A percentile compares a stretch with the other conserved stretches of the same genome.
These are phyloP conservation scores for Casaregolazyma lundiana DNA, from an alignment of 1,139 yeast genomes.

Conservation along the genomic window DNA sequence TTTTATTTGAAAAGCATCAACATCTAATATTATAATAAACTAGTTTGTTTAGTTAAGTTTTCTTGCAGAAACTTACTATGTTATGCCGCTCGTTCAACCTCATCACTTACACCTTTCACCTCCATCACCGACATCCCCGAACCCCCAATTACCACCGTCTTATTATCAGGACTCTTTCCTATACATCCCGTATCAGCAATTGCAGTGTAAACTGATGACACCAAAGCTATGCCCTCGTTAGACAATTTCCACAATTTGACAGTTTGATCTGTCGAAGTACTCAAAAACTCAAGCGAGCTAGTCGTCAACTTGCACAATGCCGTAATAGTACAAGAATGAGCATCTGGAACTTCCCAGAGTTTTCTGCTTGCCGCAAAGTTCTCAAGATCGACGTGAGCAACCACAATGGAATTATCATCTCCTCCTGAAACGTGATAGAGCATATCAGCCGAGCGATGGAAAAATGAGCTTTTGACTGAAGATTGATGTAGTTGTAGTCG, in stretches of 20 bases:
- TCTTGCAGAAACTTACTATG: no score
- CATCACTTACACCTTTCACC: no score
- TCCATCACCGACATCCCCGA: slow-evolving; percentile 27
- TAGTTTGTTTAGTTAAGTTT: no score
- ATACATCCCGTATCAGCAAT: slow-evolving; percentile 85
- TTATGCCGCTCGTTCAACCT: no score
- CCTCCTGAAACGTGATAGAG: slow-evolving; percentile 69
- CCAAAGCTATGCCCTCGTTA: slow-evolving; percentile 30
- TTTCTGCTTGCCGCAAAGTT: slow-evolving; percentile 27
- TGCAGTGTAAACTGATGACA: slow-evolving; percentile 58
- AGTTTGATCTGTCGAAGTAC: slow-evolving; percentile 75
- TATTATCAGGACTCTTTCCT: slow-evolving; percentile 23
- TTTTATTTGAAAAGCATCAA: no score
- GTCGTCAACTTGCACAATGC: slow-evolving; percentile 41
- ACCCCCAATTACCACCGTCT: slow-evolving; percentile 25
- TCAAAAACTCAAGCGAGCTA: slow-evolving; percentile 29
- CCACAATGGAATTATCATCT: slow-evolving; percentile 75
- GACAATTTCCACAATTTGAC: slow-evolving; percentile 57
- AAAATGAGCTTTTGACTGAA: slow-evolving; percentile 58
- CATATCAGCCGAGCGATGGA: slow-evolving; percentile 13
- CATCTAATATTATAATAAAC: no score
- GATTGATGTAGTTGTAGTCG: slow-evolving; percentile 72
- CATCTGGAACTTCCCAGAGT: slow-evolving; percentile 42
- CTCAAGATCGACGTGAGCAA: slow-evolving; percentile 38
- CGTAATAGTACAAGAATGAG: slow-evolving; percentile 87